A percentile compares a stretch with the other conserved stretches of the same genome.
Conservation (phyloP, 257 asterid genomes). For the Solanum okadae region DNA sequence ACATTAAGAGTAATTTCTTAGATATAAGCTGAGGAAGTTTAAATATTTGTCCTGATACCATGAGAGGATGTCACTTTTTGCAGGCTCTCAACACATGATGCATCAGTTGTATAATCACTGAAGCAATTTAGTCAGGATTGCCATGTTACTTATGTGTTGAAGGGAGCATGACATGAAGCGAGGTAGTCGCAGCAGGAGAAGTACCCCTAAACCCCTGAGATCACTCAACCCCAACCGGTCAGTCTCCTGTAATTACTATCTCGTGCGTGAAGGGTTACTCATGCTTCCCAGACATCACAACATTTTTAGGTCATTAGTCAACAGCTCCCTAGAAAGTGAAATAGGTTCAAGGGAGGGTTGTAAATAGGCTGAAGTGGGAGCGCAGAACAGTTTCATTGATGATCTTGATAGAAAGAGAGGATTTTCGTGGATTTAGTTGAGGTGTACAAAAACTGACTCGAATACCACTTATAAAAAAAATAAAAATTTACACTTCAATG, state of each 20-base stretch:
- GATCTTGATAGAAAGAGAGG: slow-evolving; percentile 25
- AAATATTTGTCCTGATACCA: slow-evolving; percentile 31
- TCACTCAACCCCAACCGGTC: neutral
- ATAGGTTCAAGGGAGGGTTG: slow-evolving; percentile 18
- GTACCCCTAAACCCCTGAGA: neutral
- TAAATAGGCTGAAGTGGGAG: slow-evolving; percentile 31
- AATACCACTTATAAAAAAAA: no score
- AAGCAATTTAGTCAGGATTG: slow-evolving; percentile 18
- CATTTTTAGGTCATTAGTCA: neutral
- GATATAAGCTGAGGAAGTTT: slow-evolving; percentile 37
- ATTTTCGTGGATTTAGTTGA: neutral
- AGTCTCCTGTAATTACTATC: neutral
- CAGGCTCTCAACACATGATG: slow-evolving; percentile 14
- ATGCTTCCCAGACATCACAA: neutral
- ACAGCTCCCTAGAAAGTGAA: neutral
- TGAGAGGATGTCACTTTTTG: slow-evolving; percentile 20
- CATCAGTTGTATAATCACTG: slow-evolving; percentile 30
- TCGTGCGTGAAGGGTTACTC: neutral
- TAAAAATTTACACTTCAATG: no score
- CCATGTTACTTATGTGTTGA: slow-evolving; percentile 23
- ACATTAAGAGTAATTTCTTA: slow-evolving; percentile 36
- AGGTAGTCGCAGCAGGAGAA: neutral
- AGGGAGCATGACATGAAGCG: slow-evolving; percentile 35
- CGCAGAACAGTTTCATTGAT: slow-evolving; percentile 20
- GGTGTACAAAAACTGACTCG: no score